A percentile compares a stretch with the other conserved stretches of the same genome.
Evolutionary conservation across 176 grass and related monocot genomes (phyloP).

Genomic region (Elaeis guineensis): DNA sequence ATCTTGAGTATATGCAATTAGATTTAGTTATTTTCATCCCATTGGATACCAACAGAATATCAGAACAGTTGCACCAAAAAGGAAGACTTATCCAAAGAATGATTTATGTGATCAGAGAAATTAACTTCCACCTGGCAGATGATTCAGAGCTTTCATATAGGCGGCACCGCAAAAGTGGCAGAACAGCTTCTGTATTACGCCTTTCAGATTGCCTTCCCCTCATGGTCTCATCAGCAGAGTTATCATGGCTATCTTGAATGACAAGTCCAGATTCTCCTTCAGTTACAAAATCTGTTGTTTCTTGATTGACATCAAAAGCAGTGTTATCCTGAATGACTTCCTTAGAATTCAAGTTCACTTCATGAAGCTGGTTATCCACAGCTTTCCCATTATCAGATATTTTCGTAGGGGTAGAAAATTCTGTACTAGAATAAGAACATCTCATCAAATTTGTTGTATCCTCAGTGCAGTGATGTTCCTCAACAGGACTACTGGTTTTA

Average conservation of each 20-base stretch:
- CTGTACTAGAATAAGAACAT: background rate
- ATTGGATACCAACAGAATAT: too few relatives aligned
- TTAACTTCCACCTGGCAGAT: conserved; percentile 50
- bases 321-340: conserved; percentile 17
- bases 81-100: background rate
- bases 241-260: conserved; percentile 13
- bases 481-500: conserved; percentile 28
- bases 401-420: conserved; percentile 22
- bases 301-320: conserved; percentile 21
- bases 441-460: conserved; percentile 25
- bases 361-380: conserved; percentile 21
- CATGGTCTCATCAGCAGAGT: conserved; percentile 25
- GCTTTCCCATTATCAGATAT: conserved; percentile 22
- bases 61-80: too few relatives aligned
- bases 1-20: too few relatives aligned
- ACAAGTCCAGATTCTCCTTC: conserved; percentile 16
- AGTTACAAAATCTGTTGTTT: conserved; percentile 12
- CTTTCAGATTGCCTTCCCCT: conserved; percentile 19
- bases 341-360: conserved; percentile 25
- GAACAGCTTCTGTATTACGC: conserved; percentile 40
- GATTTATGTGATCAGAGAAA: background rate
- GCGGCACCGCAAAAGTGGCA: conserved; percentile 58
- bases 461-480: conserved; percentile 26
- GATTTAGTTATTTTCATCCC: too few relatives aligned
- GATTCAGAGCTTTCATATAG: conserved; percentile 68